These are phyloP conservation scores for Lachnellula occidentalis DNA, from an alignment of 2,329 filamentous ascomycete genomes.

Conservation along the genomic window DNA sequence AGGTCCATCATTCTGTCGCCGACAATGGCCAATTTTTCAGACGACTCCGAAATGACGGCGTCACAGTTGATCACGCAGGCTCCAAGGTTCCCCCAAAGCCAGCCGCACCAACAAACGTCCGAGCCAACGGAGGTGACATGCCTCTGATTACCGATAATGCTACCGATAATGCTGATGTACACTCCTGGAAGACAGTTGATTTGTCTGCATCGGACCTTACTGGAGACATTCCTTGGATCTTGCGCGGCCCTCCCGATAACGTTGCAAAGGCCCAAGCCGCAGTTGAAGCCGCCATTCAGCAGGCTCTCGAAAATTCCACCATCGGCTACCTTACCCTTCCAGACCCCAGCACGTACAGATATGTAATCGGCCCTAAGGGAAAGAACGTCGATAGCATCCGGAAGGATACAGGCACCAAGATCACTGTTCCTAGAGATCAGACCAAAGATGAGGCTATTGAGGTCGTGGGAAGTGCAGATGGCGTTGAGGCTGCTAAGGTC, in stretches of 20 bases:
- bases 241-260: constrained; percentile 72
- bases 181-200: constrained; percentile 82
- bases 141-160: constrained; percentile 92
- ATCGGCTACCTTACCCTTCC: constrained; percentile 83
- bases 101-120: constrained; percentile 41
- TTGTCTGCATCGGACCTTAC: constrained; percentile 45
- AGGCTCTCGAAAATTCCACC: constrained; percentile 62
- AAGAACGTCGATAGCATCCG: constrained; percentile 90
- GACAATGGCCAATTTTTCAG: constrained; percentile 95
- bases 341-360: constrained; percentile 82
- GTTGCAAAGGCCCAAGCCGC: constrained; percentile 74
- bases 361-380: constrained; percentile 83
- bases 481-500: constrained; percentile 80
- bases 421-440: constrained; percentile 85
- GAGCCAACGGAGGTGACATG: constrained; percentile 57
- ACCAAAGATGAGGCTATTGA: constrained; percentile 76
- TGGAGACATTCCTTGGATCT: constrained; percentile 81
- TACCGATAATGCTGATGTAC: constrained; percentile 55
- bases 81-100: constrained; percentile 70
- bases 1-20: constrained; percentile 76
- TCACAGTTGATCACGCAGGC: constrained; percentile 87
- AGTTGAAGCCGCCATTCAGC: constrained; percentile 67
- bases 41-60: constrained; percentile 77
- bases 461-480: constrained; percentile 72
- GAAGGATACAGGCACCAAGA: constrained; percentile 86